Percentiles rank a stretch among this genome's conserved stretches.
Conservation (phyloP, 2,329 filamentous ascomycete species). For the Zopfia rhizophila region DNA sequence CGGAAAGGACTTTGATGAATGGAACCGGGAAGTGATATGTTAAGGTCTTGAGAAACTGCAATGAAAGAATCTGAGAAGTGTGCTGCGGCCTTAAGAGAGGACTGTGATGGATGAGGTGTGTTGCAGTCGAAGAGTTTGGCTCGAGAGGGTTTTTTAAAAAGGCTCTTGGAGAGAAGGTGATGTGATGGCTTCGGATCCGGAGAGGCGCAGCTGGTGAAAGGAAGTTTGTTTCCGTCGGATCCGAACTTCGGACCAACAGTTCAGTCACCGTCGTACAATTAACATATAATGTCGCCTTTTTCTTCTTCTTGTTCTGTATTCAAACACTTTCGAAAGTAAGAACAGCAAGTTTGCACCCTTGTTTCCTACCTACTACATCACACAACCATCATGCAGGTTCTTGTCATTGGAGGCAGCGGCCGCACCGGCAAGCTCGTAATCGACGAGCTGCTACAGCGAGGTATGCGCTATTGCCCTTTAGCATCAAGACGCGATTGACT, state of each 20-base stretch:
- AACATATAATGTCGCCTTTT: no score
- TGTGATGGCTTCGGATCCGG: no score
- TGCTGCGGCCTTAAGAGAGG: neutral
- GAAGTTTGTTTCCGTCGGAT: no score
- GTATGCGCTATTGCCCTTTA: slow-evolving; percentile 16
- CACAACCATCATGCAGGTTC: slow-evolving; percentile 51
- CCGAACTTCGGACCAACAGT: no score
- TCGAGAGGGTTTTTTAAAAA: no score
- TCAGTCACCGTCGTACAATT: no score
- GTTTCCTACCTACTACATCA: neutral
- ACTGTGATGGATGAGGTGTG: neutral
- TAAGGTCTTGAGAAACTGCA: no score
- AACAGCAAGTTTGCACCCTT: no score
- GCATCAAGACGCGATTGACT: slow-evolving; percentile 13
- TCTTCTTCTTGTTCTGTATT: no score
- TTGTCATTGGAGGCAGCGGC: slow-evolving; percentile 61
- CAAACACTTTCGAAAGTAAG: no score
- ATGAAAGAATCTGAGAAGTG: no score
- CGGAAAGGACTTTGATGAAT: neutral
- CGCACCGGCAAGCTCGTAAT: slow-evolving; percentile 59
- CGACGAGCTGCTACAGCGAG: slow-evolving; percentile 50
- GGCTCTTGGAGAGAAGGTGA: neutral
- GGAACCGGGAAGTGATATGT: neutral
- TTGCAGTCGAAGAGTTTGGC: neutral
- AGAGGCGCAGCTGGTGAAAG: no score